Evolutionary conservation across 2,329 filamentous ascomycete species (phyloP).

Genomic region (Aspergillus pseudoglaucus): DNA sequence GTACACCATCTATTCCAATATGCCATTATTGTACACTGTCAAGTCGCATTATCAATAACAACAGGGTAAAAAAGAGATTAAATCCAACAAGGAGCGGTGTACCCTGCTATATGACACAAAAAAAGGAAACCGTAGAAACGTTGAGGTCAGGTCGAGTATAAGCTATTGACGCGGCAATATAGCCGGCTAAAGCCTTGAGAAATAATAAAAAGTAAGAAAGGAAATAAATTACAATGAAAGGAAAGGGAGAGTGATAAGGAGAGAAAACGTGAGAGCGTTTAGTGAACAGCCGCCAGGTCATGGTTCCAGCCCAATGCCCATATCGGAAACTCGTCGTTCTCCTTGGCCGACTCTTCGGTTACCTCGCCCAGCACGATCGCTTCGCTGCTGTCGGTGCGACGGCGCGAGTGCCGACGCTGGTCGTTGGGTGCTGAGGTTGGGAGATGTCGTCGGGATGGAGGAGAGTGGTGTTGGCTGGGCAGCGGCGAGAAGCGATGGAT

Average conservation of each 20-base stretch:
- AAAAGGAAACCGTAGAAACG: no score
- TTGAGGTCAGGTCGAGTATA: no score
- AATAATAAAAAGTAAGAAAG: not conserved
- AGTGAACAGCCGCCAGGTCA: constrained; percentile 35
- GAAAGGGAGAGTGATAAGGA: constrained; percentile 3
- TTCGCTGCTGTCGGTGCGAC: constrained; percentile 40
- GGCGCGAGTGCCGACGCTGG: constrained; percentile 31
- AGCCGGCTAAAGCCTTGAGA: no score
- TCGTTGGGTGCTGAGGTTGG: constrained; percentile 25
- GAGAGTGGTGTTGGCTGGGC: constrained; percentile 22
- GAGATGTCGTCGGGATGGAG: constrained; percentile 23
- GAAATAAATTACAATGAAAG: constrained; percentile 2
- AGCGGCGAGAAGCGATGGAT: constrained; percentile 35
- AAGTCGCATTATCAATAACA: no score
- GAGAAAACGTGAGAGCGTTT: constrained; percentile 4
- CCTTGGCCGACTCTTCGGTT: constrained; percentile 40
- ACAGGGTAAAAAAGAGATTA: no score
- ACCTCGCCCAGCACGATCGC: constrained; percentile 41
- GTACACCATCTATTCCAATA: no score
- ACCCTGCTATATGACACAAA: no score
- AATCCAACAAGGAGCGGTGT: no score
- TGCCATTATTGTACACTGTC: no score
- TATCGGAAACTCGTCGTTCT: constrained; percentile 47
- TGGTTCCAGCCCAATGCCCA: constrained; percentile 38
- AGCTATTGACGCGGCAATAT: no score